phyloP scores from a whole-genome alignment of 106 monocot genomes.

The Allium fistulosum region DNA sequence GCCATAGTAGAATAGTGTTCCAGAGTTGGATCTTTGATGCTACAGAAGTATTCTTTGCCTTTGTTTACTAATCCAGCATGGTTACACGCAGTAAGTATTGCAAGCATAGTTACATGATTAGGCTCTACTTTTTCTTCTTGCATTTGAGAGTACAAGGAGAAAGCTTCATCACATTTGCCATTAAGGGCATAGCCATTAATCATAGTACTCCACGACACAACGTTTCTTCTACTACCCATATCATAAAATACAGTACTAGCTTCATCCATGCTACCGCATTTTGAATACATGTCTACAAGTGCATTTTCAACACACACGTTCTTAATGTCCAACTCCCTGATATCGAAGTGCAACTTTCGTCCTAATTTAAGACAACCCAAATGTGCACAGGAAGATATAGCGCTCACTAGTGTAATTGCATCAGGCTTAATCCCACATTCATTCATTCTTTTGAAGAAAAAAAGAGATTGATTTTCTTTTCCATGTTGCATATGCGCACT shows the following conservation, averaged over 20 bases:
- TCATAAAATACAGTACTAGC: constrained; percentile 13
- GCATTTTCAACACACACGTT: constrained; percentile 55
- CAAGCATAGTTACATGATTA: constrained; percentile 25
- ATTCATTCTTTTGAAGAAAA: constrained; percentile 12
- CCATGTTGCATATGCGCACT: neutral
- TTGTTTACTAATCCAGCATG: constrained; percentile 24
- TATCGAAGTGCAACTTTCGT: constrained; percentile 35
- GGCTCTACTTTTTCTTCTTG: constrained; percentile 9
- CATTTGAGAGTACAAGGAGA: constrained; percentile 19
- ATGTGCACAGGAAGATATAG: constrained; percentile 54
- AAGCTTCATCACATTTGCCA: constrained; percentile 27
- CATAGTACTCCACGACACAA: constrained; percentile 38
- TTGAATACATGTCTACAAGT: constrained; percentile 35
- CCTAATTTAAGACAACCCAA: constrained; percentile 58
- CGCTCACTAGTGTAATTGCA: constrained; percentile 52
- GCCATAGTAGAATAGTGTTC: constrained; percentile 35
- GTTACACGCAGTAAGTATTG: constrained; percentile 25
- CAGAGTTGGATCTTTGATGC: constrained; percentile 32
- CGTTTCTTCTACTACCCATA: constrained; percentile 17
- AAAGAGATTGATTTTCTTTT: neutral
- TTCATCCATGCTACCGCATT: constrained; percentile 26
- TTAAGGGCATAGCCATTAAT: constrained; percentile 28
- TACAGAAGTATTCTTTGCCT: constrained; percentile 32
- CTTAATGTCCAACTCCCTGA: constrained; percentile 13
- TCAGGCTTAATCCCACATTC: constrained; percentile 19